Evolutionary conservation across 139 green algal species (phyloP).

Genomic region (Zygnema cylindricum): DNA sequence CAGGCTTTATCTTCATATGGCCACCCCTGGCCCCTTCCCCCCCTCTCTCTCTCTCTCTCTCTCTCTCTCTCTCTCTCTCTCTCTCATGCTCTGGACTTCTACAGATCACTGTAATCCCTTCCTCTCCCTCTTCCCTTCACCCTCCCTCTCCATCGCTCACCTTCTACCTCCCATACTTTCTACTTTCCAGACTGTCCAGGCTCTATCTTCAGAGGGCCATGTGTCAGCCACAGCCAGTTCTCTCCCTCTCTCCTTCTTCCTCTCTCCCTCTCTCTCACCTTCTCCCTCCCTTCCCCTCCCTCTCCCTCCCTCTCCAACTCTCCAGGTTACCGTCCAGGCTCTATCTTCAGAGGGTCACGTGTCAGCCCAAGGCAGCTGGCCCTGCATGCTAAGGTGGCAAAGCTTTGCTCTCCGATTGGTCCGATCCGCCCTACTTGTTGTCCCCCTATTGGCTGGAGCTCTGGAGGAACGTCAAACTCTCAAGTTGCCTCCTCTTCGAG

Average conservation of each 20-base stretch:
- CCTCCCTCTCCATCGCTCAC: no score
- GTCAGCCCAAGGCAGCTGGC: not conserved
- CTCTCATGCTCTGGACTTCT: not conserved
- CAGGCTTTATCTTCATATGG: no score
- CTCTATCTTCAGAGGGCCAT: not conserved
- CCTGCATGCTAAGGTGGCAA: slow-evolving; percentile 13
- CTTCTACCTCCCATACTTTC: no score
- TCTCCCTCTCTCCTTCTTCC: no score
- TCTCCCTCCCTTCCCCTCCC: no score
- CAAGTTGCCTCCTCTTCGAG: not conserved
- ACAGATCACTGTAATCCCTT: no score
- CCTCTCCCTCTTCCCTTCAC: no score
- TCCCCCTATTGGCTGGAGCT: slow-evolving; percentile 19
- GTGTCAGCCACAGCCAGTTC: not conserved
- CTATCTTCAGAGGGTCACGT: slow-evolving; percentile 7
- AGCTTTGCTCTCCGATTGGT: not conserved
- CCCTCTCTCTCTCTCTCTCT: not conserved
- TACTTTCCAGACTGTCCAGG: not conserved
- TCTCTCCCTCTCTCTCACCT: no score
- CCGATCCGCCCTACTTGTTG: not conserved
- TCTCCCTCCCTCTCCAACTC: no score
- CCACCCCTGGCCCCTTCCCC: no score
- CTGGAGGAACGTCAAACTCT: slow-evolving; percentile 20
- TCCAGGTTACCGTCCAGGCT: not conserved
- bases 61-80: not conserved